These are phyloP conservation scores for Colletotrichum graminicola DNA, from an alignment of 2,329 filamentous ascomycete genomes.

Conservation along the genomic window DNA sequence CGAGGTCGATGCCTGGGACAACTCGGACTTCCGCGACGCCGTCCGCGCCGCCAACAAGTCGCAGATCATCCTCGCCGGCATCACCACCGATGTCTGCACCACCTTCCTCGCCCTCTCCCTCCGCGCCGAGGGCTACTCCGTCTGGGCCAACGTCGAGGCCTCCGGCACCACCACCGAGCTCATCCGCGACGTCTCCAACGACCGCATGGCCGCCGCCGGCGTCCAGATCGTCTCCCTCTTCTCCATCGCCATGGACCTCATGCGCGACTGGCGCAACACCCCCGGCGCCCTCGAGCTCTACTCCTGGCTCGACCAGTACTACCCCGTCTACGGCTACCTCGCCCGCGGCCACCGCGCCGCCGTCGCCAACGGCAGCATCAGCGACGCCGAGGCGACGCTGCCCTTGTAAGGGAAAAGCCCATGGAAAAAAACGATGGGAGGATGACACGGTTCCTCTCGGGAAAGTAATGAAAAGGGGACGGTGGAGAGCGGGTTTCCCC, in stretches of 20 bases:
- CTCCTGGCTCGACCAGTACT: slow-evolving; percentile 73
- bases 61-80: slow-evolving; percentile 79
- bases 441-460: no score
- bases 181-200: slow-evolving; percentile 73
- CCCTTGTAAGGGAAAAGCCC: slow-evolving; percentile 13
- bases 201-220: slow-evolving; percentile 74
- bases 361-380: slow-evolving; percentile 69
- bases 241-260: slow-evolving; percentile 74
- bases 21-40: slow-evolving; percentile 74
- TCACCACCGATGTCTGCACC: slow-evolving; percentile 82
- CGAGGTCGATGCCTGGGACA: slow-evolving; percentile 84
- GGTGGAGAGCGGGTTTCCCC: no score
- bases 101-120: slow-evolving; percentile 81
- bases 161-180: slow-evolving; percentile 74
- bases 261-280: slow-evolving; percentile 75
- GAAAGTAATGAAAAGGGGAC: no score
- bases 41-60: slow-evolving; percentile 73
- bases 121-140: slow-evolving; percentile 76
- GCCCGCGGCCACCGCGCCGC: slow-evolving; percentile 72
- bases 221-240: slow-evolving; percentile 75
- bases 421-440: slow-evolving; percentile 8
- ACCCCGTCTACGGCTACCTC: slow-evolving; percentile 74
- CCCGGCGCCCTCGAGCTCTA: slow-evolving; percentile 68
- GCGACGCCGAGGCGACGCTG: slow-evolving; percentile 63
- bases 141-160: slow-evolving; percentile 80